phyloP scores from a whole-genome alignment of 495 filamentous ascomycete species.

The Beverwykella pulmonaria region DNA sequence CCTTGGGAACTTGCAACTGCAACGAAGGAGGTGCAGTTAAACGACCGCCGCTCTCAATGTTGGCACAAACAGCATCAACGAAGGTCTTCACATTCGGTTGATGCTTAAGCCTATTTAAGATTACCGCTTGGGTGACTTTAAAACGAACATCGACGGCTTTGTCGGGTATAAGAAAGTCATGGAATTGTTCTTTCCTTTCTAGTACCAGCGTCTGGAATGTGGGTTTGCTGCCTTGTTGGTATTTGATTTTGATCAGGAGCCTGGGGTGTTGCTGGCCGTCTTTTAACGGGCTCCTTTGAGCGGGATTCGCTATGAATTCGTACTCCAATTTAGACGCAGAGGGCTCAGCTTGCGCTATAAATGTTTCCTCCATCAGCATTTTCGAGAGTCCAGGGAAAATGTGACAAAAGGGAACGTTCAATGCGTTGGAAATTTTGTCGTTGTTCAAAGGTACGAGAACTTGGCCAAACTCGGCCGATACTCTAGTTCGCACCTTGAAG shows the following conservation, averaged over 20 bases:
- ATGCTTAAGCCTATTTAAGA: not conserved
- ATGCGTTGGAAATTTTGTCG: not conserved
- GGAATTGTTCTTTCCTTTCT: constrained; percentile 3
- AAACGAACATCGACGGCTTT: constrained; percentile 21
- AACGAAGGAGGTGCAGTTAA: constrained; percentile 11
- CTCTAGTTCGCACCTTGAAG: not conserved
- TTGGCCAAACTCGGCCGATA: not conserved
- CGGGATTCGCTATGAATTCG: constrained; percentile 13
- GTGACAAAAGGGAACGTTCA: not conserved
- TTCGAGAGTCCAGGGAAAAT: constrained; percentile 2
- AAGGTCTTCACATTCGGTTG: not conserved
- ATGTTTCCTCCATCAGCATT: not conserved
- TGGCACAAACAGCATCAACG: constrained; percentile 6
- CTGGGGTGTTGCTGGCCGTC: not conserved
- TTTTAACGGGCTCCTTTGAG: not conserved
- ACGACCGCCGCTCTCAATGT: constrained; percentile 11
- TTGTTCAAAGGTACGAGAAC: not conserved
- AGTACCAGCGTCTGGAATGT: not conserved
- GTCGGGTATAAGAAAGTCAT: constrained; percentile 23
- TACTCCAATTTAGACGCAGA: constrained; percentile 5
- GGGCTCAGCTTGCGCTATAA: not conserved
- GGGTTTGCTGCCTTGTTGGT: not conserved
- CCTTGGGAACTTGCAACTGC: constrained; percentile 3
- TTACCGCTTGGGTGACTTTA: not conserved
- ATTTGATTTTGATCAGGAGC: not conserved